Conservation (phyloP, 2,329 filamentous ascomycete genomes). For the Verticillium albo-atrum region DNA sequence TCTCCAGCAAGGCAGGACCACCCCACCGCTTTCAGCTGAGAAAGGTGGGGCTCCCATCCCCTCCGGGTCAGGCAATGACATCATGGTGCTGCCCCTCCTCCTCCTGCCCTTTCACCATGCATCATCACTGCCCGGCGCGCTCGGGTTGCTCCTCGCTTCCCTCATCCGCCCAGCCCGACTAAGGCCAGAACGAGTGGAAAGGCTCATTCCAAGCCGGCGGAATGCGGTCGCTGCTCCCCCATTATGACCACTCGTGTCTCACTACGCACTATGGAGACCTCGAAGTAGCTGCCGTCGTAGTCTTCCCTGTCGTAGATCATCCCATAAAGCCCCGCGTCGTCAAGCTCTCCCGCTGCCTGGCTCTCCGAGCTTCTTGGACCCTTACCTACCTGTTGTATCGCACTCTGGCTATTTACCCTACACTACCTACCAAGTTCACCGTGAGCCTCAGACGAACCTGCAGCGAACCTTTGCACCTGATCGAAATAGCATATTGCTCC, state of each 20-base stretch:
- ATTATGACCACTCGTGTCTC: background rate
- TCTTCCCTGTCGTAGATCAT: background rate
- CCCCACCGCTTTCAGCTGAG: background rate
- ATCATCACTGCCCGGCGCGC: conserved; percentile 5
- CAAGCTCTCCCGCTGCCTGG: background rate
- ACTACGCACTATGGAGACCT: background rate
- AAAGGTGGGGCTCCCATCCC: background rate
- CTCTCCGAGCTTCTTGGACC: background rate
- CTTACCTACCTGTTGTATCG: background rate
- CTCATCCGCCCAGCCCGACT: background rate
- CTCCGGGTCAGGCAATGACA: conserved; percentile 7
- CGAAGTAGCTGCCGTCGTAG: background rate
- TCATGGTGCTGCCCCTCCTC: conserved; percentile 9
- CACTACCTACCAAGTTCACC: background rate
- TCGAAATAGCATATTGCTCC: background rate
- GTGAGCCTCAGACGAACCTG: background rate
- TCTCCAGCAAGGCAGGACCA: background rate
- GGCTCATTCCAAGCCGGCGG: background rate
- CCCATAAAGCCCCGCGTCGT: background rate
- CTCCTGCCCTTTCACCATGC: conserved; percentile 9
- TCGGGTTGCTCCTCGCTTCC: background rate
- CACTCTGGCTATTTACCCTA: background rate
- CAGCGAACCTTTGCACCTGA: background rate
- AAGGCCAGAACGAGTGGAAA: background rate
- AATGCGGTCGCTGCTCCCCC: background rate